Base-by-base conservation (phyloP, 805 yeast species). In the Wickerhamomyces pijperi region DNA sequence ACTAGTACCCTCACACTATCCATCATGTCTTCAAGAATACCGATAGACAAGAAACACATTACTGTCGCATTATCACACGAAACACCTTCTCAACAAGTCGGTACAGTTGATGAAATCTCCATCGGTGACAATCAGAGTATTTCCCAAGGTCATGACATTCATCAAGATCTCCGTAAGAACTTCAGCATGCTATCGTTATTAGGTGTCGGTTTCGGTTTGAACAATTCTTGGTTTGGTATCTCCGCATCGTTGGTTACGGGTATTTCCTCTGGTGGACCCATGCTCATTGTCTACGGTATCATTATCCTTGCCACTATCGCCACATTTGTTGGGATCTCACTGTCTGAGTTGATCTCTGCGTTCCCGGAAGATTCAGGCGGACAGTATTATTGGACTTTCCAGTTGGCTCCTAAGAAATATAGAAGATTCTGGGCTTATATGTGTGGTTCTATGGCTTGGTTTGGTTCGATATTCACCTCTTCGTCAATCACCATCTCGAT, bases 381-480 rank as follows among this genome's bases (percentile, higher is more conserved):
- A 19, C 77, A 72, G 45, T 71, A 71, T 50, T 73, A 68, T 42
- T 75, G 81, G 80, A 70, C 78, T 6, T 62, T 66, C 55, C 64
- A 68, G 34, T 54, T 74, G 39, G 74, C 78, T 5, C 77, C 76
- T 18, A 62, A 59, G 42, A 53, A 49, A 18, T 46, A 45, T 43
- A 54, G 50, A 39, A 39, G 56, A 14, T 68, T 70, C 40, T 55
- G 61, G 49, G 70, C 77, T 9, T 77, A 68, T 48, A 46, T 67
- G 58, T 72, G 78, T 45, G 83, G 82, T n/a, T 66, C 77, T 17
- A 64, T 73, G 44, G 79, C 78, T 28, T 73, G 76, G 70, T 69
- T 72, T 28, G 82, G 82, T 11, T 55, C 82, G 2, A 60, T 77
- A n/a, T 77, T 77, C 55, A 74, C 82, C 9, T 65, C 73, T 38